Percentiles rank a stretch among this genome's conserved stretches.
Conservation (phyloP, 352 stramenopile genomes). For the Globisporangium perplexum region DNA sequence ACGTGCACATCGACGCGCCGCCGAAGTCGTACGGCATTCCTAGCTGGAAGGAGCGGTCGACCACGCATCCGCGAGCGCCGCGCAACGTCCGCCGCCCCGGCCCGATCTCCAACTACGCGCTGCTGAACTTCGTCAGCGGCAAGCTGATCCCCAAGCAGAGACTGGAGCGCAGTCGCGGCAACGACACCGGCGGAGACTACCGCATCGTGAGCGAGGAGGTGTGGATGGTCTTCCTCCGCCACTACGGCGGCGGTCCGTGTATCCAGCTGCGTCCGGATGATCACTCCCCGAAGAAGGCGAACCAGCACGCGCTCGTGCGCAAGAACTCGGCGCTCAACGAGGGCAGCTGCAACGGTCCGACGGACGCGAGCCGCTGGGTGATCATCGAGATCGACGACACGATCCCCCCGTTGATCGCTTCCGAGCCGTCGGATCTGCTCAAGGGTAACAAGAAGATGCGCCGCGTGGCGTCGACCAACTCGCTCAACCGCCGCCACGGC, state of each 20-base stretch:
- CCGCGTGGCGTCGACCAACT: constrained; percentile 3
- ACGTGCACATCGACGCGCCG: constrained; percentile 39
- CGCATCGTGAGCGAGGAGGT: constrained; percentile 63
- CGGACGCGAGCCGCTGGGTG: constrained; percentile 23
- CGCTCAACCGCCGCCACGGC: background rate
- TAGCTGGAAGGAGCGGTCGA: constrained; percentile 2
- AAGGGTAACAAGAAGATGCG: constrained; percentile 14
- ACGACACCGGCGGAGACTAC: constrained; percentile 36
- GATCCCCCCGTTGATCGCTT: constrained; percentile 11
- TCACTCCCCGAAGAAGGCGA: background rate
- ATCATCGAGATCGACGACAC: constrained; percentile 53
- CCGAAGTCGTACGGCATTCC: constrained; percentile 12
- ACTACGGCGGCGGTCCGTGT: constrained; percentile 62
- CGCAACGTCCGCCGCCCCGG: constrained; percentile 33
- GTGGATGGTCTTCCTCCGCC: constrained; percentile 47
- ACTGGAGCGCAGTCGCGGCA: constrained; percentile 36
- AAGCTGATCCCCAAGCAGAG: constrained; percentile 40
- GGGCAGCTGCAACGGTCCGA: background rate
- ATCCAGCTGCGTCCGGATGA: constrained; percentile 31
- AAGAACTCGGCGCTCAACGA: constrained; percentile 4
- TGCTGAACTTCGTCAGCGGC: constrained; percentile 63
- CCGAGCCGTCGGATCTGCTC: constrained; percentile 4
- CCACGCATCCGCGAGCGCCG: constrained; percentile 5
- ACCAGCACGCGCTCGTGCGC: constrained; percentile 1
- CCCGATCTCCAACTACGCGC: constrained; percentile 55